Percentiles rank a stretch among this genome's conserved stretches.
phyloP scores from a whole-genome alignment of 306 rosid species.

The Cucurbita pepo region DNA sequence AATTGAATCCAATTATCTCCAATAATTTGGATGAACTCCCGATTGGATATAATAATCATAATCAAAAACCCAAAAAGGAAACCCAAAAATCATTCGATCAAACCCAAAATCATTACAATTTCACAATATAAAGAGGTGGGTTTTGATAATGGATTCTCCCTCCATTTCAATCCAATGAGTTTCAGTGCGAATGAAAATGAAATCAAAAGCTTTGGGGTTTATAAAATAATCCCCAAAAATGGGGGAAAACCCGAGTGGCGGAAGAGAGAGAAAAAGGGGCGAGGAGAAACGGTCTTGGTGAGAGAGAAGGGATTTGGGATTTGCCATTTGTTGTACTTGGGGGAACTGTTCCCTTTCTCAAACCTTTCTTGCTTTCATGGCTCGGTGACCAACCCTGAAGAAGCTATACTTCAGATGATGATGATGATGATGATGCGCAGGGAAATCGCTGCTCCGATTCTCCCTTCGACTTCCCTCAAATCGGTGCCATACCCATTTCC shows the following conservation, averaged over 20 bases:
- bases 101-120: neutral
- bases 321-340: conserved; percentile 19
- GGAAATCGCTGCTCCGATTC: neutral
- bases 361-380: conserved; percentile 9
- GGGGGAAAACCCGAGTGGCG: conserved; percentile 23
- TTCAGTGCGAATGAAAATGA: neutral
- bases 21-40: neutral
- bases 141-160: neutral
- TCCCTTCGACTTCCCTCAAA: neutral
- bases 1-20: neutral
- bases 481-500: neutral
- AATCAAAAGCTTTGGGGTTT: neutral
- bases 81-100: neutral
- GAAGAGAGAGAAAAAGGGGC: conserved; percentile 11
- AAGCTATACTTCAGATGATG: neutral
- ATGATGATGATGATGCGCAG: conserved; percentile 5
- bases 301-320: neutral
- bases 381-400: conserved; percentile 1
- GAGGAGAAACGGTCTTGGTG: conserved; percentile 1
- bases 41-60: neutral
- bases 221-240: conserved; percentile 24
- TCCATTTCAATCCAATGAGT: neutral
- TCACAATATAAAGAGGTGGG: neutral
- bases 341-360: conserved; percentile 23
- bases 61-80: neutral